phyloP scores from a whole-genome alignment of 768 basidiomycete species.

The Trametes sanguinea region DNA sequence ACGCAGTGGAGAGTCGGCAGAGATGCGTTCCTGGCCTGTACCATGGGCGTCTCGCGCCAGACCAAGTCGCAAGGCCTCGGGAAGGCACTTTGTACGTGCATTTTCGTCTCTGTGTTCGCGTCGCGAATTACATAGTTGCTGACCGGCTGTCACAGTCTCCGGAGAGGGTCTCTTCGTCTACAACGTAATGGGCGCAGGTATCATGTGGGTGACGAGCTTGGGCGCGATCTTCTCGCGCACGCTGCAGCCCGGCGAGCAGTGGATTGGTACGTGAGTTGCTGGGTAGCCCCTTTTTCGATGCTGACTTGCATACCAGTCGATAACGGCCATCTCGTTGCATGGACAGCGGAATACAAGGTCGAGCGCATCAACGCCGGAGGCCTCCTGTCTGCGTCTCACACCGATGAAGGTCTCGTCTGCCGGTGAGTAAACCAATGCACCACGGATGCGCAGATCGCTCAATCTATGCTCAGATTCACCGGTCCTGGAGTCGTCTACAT shows the following conservation, averaged over 20 bases:
- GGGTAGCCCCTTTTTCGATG: no score
- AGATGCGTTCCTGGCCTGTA: conserved; percentile 35
- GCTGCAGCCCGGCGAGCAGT: conserved; percentile 34
- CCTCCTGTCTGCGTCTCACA: conserved; percentile 32
- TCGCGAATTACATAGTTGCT: neutral
- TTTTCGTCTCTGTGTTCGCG: no score
- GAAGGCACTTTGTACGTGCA: conserved; percentile 34
- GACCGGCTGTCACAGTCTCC: conserved; percentile 31
- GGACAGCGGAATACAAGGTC: conserved; percentile 37
- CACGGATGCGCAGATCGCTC: neutral
- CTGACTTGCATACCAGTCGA: conserved; percentile 25
- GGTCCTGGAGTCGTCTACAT: conserved; percentile 38
- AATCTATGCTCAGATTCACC: conserved; percentile 30
- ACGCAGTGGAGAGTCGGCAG: conserved; percentile 33
- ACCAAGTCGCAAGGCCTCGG: conserved; percentile 34
- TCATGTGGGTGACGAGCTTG: conserved; percentile 36
- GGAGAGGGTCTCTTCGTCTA: conserved; percentile 37
- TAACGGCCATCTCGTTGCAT: conserved; percentile 40
- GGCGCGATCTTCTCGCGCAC: conserved; percentile 35
- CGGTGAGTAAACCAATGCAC: conserved; percentile 23
- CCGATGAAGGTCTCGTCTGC: conserved; percentile 38
- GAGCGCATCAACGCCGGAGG: conserved; percentile 37
- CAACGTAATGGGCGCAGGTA: conserved; percentile 29
- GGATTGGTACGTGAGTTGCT: no score
- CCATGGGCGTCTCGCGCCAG: conserved; percentile 28